Conservation (phyloP, 139 green algal genomes). For the Tetratostichococcus sp. region DNA sequence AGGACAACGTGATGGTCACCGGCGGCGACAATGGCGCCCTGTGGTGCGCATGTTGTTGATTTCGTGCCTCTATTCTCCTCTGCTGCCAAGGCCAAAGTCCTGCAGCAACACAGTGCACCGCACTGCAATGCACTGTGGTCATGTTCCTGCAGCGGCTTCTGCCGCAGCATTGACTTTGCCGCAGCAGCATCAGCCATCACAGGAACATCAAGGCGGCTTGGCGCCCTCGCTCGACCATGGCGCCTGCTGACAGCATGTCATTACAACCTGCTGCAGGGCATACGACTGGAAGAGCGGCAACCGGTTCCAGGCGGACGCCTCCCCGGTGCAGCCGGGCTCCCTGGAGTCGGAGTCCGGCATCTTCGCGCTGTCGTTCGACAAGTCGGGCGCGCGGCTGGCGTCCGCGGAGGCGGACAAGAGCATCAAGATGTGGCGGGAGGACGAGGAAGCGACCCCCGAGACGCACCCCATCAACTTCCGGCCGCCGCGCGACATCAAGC, state of each 20-base stretch:
- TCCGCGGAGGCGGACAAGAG: conserved; percentile 96
- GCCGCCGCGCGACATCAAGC: conserved; percentile 62
- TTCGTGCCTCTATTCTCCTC: neutral
- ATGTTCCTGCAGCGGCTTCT: no score
- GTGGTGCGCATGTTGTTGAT: conserved; percentile 29
- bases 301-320: conserved; percentile 86
- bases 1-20: conserved; percentile 88
- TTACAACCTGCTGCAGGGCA: conserved; percentile 40
- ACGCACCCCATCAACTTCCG: conserved; percentile 83
- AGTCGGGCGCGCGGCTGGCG: conserved; percentile 74
- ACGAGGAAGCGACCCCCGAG: conserved; percentile 79
- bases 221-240: no score
- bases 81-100: neutral
- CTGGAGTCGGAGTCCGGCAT: conserved; percentile 87
- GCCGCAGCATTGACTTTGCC: no score
- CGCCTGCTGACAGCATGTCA: neutral
- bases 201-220: no score
- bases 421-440: conserved; percentile 97
- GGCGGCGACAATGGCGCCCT: conserved; percentile 76
- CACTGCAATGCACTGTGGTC: no score
- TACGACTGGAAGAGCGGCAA: conserved; percentile 96
- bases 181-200: neutral
- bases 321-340: conserved; percentile 85
- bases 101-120: neutral
- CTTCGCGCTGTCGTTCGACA: conserved; percentile 73